A percentile compares a stretch with the other conserved stretches of the same genome.
Evolutionary conservation across 345 rosid genomes (phyloP).

Genomic region (Arabidopsis arenosa): DNA sequence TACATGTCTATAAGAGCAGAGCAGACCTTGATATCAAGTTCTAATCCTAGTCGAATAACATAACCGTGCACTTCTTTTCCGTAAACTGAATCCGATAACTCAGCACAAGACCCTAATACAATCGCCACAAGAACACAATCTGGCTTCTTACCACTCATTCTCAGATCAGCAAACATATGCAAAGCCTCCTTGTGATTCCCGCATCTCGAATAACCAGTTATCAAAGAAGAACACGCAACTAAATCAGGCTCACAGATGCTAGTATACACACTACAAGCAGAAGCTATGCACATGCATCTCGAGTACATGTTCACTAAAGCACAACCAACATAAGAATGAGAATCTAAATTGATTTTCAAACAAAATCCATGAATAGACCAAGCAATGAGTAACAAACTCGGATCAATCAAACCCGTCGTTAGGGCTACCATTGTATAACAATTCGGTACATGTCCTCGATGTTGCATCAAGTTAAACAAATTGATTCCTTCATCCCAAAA

Average conservation of each 20-base stretch:
- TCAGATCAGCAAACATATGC: constrained; percentile 54
- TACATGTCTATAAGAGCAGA: constrained; percentile 86
- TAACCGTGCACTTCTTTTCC: constrained; percentile 69
- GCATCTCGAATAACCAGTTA: constrained; percentile 68
- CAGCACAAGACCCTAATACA: constrained; percentile 66
- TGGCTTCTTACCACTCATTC: constrained; percentile 53
- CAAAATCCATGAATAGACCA: constrained; percentile 74
- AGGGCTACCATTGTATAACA: constrained; percentile 75
- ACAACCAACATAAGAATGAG: constrained; percentile 61
- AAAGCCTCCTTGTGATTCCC: constrained; percentile 62
- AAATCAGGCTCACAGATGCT: constrained; percentile 64
- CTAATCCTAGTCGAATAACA: constrained; percentile 63
- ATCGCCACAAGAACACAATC: constrained; percentile 67
- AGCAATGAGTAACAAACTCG: constrained; percentile 52
- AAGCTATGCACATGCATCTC: constrained; percentile 62
- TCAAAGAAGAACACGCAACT: constrained; percentile 78
- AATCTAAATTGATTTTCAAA: constrained; percentile 63
- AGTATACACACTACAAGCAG: constrained; percentile 58
- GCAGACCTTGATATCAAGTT: constrained; percentile 60
- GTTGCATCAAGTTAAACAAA: constrained; percentile 61
- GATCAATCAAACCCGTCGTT: constrained; percentile 57
- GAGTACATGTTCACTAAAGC: constrained; percentile 77
- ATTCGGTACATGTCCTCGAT: constrained; percentile 57
- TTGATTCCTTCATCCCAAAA: constrained; percentile 56
- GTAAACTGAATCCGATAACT: constrained; percentile 52